Percentiles rank a stretch among this genome's conserved stretches.
phyloP scores from a whole-genome alignment of 1,139 yeast species.

The Fermentozyma sake region DNA sequence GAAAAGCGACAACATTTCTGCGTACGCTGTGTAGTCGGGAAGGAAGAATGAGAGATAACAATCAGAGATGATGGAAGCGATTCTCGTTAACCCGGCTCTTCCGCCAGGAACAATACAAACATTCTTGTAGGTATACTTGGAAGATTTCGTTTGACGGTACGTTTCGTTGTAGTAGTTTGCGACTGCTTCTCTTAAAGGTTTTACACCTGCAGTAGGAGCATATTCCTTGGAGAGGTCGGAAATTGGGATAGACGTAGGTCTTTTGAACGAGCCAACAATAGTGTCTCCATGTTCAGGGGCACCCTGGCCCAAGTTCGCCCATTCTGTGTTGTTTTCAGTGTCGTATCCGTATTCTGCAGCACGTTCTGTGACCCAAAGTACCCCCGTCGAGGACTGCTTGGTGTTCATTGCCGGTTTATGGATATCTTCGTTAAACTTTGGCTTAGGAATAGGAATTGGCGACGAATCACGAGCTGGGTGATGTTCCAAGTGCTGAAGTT shows the following conservation, averaged over 20 bases:
- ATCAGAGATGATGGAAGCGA: constrained; percentile 61
- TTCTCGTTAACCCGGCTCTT: constrained; percentile 63
- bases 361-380: constrained; percentile 65
- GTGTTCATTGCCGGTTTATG: constrained; percentile 61
- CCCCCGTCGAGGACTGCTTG: constrained; percentile 63
- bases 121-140: constrained; percentile 61
- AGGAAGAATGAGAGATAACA: constrained; percentile 60
- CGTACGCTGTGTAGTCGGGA: constrained; percentile 69
- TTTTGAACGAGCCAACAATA: constrained; percentile 55
- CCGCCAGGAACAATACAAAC: constrained; percentile 72
- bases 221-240: constrained; percentile 54
- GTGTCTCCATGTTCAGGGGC: constrained; percentile 67
- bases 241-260: constrained; percentile 52
- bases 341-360: constrained; percentile 59
- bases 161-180: constrained; percentile 58
- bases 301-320: constrained; percentile 71
- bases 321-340: constrained; percentile 42
- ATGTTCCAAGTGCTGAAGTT: constrained; percentile 21
- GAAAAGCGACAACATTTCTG: constrained; percentile 66
- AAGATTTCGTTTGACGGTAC: constrained; percentile 45
- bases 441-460: constrained; percentile 52
- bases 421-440: constrained; percentile 41
- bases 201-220: constrained; percentile 63
- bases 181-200: constrained; percentile 55
- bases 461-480: constrained; percentile 39